A percentile compares a stretch with the other conserved stretches of the same genome.
These are phyloP conservation scores for Alternaria tenuissima DNA, from an alignment of 2,329 filamentous ascomycete species.

Conservation along the genomic window DNA sequence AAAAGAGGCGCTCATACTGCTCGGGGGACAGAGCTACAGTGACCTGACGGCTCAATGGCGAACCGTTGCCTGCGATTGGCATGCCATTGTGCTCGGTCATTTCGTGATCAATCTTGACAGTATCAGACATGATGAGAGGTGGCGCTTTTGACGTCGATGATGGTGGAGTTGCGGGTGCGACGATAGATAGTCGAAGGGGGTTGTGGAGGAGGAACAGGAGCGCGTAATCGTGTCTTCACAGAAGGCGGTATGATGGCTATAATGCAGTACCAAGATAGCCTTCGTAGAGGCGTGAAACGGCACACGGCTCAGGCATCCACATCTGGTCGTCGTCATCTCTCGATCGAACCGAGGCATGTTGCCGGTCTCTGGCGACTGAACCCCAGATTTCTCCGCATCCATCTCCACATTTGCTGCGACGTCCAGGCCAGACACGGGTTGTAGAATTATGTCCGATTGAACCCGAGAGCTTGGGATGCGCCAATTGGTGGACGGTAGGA, in stretches of 20 bases:
- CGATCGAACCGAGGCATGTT: slow-evolving; percentile 12
- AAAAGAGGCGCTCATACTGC: slow-evolving; percentile 36
- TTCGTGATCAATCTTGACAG: slow-evolving; percentile 23
- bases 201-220: not conserved
- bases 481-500: not conserved
- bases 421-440: not conserved
- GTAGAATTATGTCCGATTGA: not conserved
- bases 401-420: not conserved
- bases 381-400: slow-evolving; percentile 13
- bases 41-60: slow-evolving; percentile 28
- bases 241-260: not conserved
- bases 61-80: slow-evolving; percentile 12
- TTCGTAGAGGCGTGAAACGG: not conserved
- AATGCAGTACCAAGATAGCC: not conserved
- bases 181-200: not conserved
- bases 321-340: slow-evolving; percentile 14
- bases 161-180: not conserved
- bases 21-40: slow-evolving; percentile 30
- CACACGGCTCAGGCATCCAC: not conserved
- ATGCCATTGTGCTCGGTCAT: slow-evolving; percentile 25
- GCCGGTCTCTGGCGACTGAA: not conserved
- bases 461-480: not conserved
- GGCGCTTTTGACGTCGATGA: not conserved
- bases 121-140: slow-evolving; percentile 21
- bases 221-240: not conserved